Evolutionary conservation across 2,329 filamentous ascomycete species (phyloP), one percentile per base, ranked within the genome.

Genomic region (Microcyclospora tardicrescens): DNA sequence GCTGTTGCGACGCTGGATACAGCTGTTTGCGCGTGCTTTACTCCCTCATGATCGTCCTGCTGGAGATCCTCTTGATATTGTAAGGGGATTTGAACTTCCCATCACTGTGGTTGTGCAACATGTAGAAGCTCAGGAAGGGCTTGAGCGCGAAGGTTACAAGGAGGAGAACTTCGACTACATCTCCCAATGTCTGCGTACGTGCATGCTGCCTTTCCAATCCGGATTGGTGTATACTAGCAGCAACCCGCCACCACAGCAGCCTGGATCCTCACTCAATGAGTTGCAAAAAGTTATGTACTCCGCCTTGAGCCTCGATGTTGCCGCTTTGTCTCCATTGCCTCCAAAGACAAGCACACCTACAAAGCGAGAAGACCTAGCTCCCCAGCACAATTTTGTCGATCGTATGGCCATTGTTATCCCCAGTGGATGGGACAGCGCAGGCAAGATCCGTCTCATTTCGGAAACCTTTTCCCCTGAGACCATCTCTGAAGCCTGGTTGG

Each of bases 381-480:
- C 93, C 16, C 91, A 85, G 62, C 82, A 61, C 37, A 59, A 61
- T 30, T 57, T 61, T 30, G 58, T 61, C 34, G 57, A 61, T 37
- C 51, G 91, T 91, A 63, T 75, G 89, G 93, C 93, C 68, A 87
- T 98, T 39, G 71, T 95, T 5, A 83, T 98, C 1, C 89, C 89
- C 2, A 82, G 87, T 12, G 95, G 95, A 59, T 98, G 91, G 91
- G 91, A 98, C 61, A 95, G 87, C 0, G 95, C 86, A 84, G 87
- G 86, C 43, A 98, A 96, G 63, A 95, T 98, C 43, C 75, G 89
- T 32, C 85, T 96, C 33, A 68, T 96, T 19, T 77, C 85, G 38
- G 91, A 94, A 56, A 84, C 80, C 0, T 96, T 96, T 52, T 85
- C 96, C 49, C 84, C 93, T 15, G 91, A 98, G 65, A 73, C 75